Percentiles rank a stretch among this genome's conserved stretches.
phyloP scores from a whole-genome alignment of 768 basidiomycete species.

The Pisolithus microcarpus region DNA sequence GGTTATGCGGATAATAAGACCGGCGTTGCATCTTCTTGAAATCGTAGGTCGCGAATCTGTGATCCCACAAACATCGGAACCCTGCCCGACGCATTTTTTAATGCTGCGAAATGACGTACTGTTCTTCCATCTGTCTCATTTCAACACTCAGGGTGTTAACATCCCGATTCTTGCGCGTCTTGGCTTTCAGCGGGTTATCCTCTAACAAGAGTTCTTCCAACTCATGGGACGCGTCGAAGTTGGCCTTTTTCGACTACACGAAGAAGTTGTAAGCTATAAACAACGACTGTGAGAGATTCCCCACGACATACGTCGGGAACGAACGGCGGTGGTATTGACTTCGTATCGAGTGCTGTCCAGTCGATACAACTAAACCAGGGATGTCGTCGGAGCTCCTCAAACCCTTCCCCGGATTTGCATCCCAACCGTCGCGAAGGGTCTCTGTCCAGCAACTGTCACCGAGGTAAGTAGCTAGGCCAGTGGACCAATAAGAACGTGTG shows the following conservation, averaged over 20 bases:
- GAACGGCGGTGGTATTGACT: slow-evolving; percentile 72
- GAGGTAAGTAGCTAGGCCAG: slow-evolving; percentile 8
- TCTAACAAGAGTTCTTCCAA: slow-evolving; percentile 92
- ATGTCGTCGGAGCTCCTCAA: slow-evolving; percentile 70
- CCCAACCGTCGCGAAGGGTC: slow-evolving; percentile 77
- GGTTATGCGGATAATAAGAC: slow-evolving; percentile 85
- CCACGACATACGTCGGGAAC: slow-evolving; percentile 68
- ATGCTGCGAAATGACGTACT: slow-evolving; percentile 46
- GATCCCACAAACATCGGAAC: background rate
- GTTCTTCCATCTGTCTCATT: slow-evolving; percentile 98
- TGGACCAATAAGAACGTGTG: background rate
- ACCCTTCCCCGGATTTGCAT: slow-evolving; percentile 75
- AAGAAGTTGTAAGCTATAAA: slow-evolving; percentile 6
- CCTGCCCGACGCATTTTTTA: slow-evolving; percentile 1
- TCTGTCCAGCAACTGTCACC: slow-evolving; percentile 71
- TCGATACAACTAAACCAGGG: slow-evolving; percentile 87
- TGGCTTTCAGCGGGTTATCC: slow-evolving; percentile 94
- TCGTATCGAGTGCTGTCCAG: slow-evolving; percentile 81
- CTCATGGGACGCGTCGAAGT: slow-evolving; percentile 98
- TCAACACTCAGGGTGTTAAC: slow-evolving; percentile 73
- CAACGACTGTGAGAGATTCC: slow-evolving; percentile 3
- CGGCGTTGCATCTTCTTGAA: slow-evolving; percentile 87
- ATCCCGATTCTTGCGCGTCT: slow-evolving; percentile 88
- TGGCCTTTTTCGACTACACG: slow-evolving; percentile 89
- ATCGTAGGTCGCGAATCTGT: slow-evolving; percentile 86